Conservation (phyloP, 148 eudicot genomes). For the Rhododendron henanense region DNA sequence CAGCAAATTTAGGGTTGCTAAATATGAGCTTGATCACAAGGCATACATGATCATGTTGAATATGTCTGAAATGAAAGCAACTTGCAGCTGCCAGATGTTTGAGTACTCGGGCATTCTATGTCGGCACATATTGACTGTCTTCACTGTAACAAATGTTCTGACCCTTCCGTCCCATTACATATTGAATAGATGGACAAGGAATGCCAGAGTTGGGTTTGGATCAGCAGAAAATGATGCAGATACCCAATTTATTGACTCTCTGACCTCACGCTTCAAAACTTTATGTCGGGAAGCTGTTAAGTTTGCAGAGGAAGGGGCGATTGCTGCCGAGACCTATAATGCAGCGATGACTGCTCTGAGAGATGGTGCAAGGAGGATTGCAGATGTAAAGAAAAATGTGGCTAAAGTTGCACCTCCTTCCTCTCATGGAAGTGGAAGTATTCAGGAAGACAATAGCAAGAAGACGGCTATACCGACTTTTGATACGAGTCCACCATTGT, state of each 20-base stretch:
- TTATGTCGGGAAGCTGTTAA: conserved; percentile 30
- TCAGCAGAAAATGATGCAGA: conserved; percentile 11
- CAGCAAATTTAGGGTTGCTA: conserved; percentile 34
- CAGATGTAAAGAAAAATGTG: conserved; percentile 25
- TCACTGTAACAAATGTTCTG: conserved; percentile 34
- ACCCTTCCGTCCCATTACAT: conserved; percentile 31
- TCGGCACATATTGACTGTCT: conserved; percentile 31
- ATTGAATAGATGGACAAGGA: conserved; percentile 29
- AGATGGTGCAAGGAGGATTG: conserved; percentile 34
- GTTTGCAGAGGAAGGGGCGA: conserved; percentile 34
- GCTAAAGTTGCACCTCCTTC: conserved; percentile 23
- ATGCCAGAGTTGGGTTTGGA: conserved; percentile 22
- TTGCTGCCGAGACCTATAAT: conserved; percentile 27
- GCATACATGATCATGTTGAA: conserved; percentile 28
- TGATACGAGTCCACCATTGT: conserved; percentile 19
- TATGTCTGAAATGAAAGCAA: conserved; percentile 31
- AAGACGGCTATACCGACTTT: conserved; percentile 7
- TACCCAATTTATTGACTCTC: conserved; percentile 18
- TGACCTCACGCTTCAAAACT: conserved; percentile 25
- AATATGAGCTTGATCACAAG: conserved; percentile 29
- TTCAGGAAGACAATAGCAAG: conserved; percentile 23
- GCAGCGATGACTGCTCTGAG: conserved; percentile 19
- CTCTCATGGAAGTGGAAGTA: conserved; percentile 17
- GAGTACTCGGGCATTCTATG: conserved; percentile 32
- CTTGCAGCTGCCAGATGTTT: conserved; percentile 36